Evolutionary conservation across 805 yeast species (phyloP).

Genomic region (Monosporozyma solicola): DNA sequence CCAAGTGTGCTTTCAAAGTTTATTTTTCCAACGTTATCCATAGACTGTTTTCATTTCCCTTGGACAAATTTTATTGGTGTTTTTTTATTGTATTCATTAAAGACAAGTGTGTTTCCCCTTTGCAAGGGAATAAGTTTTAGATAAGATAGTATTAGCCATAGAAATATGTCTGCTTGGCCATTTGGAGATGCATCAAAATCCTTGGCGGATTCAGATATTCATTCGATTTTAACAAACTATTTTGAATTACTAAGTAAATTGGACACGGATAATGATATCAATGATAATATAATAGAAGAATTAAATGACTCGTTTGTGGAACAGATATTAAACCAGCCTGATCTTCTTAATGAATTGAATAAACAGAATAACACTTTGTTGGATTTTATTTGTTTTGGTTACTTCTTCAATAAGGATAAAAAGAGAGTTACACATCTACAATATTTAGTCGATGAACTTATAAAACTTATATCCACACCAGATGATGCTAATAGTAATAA

Average conservation of each 20-base stretch:
- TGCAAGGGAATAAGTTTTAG: neutral
- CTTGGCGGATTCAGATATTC: constrained; percentile 28
- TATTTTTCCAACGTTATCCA: neutral
- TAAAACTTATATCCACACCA: constrained; percentile 7
- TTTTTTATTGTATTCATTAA: neutral
- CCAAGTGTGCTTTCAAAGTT: neutral
- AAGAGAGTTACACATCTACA: constrained; percentile 17
- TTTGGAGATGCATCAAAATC: constrained; percentile 27
- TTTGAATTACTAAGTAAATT: constrained; percentile 25
- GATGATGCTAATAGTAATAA: neutral
- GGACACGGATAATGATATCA: constrained; percentile 7
- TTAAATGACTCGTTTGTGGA: constrained; percentile 30
- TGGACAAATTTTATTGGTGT: neutral
- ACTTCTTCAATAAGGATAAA: constrained; percentile 13
- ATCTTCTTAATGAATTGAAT: constrained; percentile 32
- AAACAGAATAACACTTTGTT: constrained; percentile 32
- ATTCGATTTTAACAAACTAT: constrained; percentile 35
- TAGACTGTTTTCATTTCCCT: neutral
- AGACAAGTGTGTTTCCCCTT: neutral
- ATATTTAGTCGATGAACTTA: constrained; percentile 18
- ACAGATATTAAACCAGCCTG: constrained; percentile 32
- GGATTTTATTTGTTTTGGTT: constrained; percentile 41
- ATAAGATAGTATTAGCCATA: neutral
- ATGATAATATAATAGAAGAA: constrained; percentile 1
- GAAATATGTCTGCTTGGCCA: constrained; percentile 37